Evolutionary conservation across 495 filamentous ascomycete genomes (phyloP).

Genomic region (Podospora didyma): DNA sequence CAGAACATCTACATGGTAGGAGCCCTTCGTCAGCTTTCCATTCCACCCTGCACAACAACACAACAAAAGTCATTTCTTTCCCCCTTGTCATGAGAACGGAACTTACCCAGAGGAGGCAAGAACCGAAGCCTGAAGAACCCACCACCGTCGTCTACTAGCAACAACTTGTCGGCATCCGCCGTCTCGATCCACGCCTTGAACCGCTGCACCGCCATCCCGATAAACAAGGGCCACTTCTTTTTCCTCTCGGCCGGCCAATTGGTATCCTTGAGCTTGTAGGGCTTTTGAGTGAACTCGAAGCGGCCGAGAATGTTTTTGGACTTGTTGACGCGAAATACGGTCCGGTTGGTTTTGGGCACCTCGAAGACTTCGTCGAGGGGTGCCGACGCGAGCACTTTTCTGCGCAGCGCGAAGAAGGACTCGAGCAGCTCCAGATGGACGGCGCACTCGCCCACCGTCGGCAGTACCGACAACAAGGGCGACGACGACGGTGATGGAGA

Average conservation of each 20-base stretch:
- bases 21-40: neutral
- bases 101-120: neutral
- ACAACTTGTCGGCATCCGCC: neutral
- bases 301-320: too few species aligned
- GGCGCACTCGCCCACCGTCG: slow-evolving; percentile 27
- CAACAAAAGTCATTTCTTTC: neutral
- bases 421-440: slow-evolving; percentile 35
- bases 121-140: neutral
- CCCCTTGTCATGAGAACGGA: neutral
- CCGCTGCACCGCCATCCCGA: neutral
- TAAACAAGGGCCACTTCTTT: slow-evolving; percentile 2
- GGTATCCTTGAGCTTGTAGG: slow-evolving; percentile 8
- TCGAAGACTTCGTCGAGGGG: slow-evolving; percentile 12
- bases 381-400: slow-evolving; percentile 9
- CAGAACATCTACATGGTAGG: slow-evolving; percentile 52
- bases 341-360: neutral
- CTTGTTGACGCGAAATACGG: too few species aligned
- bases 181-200: neutral
- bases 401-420: slow-evolving; percentile 23
- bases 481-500: too few species aligned
- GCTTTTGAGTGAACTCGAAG: too few species aligned
- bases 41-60: too few species aligned
- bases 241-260: neutral
- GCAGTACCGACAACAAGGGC: neutral
- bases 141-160: neutral